Base-by-base conservation (phyloP, 2,329 filamentous ascomycete species). In the Colletotrichum cereale region DNA sequence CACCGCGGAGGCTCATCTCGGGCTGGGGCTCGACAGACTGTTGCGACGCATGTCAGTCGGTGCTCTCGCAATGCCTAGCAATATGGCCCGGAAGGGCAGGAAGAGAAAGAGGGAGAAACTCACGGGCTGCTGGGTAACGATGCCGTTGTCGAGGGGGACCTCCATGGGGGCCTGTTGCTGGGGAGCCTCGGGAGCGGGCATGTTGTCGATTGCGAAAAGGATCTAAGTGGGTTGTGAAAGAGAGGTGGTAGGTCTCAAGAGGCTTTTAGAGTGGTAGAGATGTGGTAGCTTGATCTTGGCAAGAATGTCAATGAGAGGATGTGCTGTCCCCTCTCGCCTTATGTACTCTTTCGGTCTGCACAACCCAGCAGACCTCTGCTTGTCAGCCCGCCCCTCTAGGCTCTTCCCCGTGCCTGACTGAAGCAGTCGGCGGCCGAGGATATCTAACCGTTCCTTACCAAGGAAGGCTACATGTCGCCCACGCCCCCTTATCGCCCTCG, bases 121-220 rank as follows among this genome's bases (percentile, higher is more conserved):
- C 76, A 85, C 83, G 40, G 83, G 83, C 76, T 84, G 83, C 75
- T 84, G 80, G 67, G 77, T 77, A 76, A 85, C 78, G 64, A 84
- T 77, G 40, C 81, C 79, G 68, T 78, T 74, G 55, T 78, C 78
- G 62, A 77, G 67, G 66, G 75, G 73, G 75, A 79, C 78, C 74
- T 82, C 80, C 83, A 85, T 85, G 74, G 83, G 81, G 74, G 81
- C 81, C 78, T 85, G 83, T 77, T 84, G 83, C 70, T 79, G 78
- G 73, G 82, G 83, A 73, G 82, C 82, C 77, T 80, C 80, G 62
- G 80, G 74, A 70, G 78, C 76, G 77, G 83, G 80, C 83, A 85
- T 84, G n/a, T 77, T 82, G 78, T 72, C 61, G 53, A 34, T 71
- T 11, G 26, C 24, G 53, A 36, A 5, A 7, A 40, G 31, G 21